Evolutionary conservation across 345 rosid species (phyloP), one percentile per base, ranked within the genome.

Genomic region (Ceriops tagal): DNA sequence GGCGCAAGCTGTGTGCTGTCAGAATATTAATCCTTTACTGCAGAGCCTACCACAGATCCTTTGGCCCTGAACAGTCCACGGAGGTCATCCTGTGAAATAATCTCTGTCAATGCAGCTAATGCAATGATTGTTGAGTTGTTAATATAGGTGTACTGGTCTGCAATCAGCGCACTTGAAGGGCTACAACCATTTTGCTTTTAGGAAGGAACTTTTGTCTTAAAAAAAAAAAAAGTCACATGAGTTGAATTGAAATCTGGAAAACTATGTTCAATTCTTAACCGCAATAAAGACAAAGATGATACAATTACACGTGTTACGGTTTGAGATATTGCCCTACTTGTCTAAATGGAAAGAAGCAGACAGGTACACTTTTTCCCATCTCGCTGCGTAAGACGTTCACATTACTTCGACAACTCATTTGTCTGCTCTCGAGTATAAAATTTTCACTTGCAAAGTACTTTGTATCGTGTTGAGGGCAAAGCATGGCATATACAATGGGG

Each of bases 281-380:
- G 46, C 37, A 61, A 51, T 31, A 61, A 51, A 51, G n/a, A 24
- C 65, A 21, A 61, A 21, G 32, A 20, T 18, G 52, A 32, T 32
- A 43, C 61, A 70, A 60, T 32, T 16, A 61, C 73, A 61, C 73
- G 3, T 70, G 51, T 61, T 61, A 52, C 34, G 61, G 62, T 35
- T 34, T 22, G 27, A 13, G 27, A 53, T 21, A 8, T 21, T 53
- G 58, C 26, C 27, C 7, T 2, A 27, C 2, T n/a, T n/a, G 26
- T 10, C n/a, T 21, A 4, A 37, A 21, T 11, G 8, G 24, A 34
- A 34, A 8, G 28, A 62, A 37, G 49, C 47, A 62, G 19, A 6
- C 9, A 15, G n/a, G 2, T 34, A 18, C n/a, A 31, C 19, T 5
- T 35, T 39, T n/a, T 34, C 52, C 37, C 26, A 8, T 6, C 43